Evolutionary conservation across 1,284 basidiomycete genomes (phyloP).

Genomic region (Baeospora myosura): DNA sequence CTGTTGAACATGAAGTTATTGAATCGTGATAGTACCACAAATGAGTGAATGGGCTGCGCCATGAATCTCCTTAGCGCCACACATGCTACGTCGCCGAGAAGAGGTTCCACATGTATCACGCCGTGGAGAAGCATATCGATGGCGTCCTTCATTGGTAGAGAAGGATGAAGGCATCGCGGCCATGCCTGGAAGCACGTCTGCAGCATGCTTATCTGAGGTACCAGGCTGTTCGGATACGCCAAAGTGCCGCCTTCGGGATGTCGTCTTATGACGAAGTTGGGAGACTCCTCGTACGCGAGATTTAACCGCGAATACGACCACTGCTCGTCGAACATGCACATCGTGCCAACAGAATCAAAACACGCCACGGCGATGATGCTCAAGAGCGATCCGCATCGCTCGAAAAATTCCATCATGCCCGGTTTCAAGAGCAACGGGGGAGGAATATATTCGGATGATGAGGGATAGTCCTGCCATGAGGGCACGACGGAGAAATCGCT

Average conservation of each 20-base stretch:
- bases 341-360: slow-evolving; percentile 62
- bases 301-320: slow-evolving; percentile 58
- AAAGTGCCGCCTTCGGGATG: slow-evolving; percentile 4
- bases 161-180: slow-evolving; percentile 70
- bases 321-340: slow-evolving; percentile 83
- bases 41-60: slow-evolving; percentile 49
- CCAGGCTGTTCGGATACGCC: slow-evolving; percentile 39
- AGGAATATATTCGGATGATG: slow-evolving; percentile 58
- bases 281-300: slow-evolving; percentile 56
- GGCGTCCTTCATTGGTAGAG: slow-evolving; percentile 51
- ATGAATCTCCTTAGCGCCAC: slow-evolving; percentile 72
- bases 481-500: slow-evolving; percentile 63
- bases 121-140: slow-evolving; percentile 80
- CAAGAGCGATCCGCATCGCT: slow-evolving; percentile 57
- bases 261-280: background rate
- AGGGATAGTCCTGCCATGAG: slow-evolving; percentile 58
- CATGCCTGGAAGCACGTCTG: slow-evolving; percentile 29
- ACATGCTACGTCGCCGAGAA: slow-evolving; percentile 63
- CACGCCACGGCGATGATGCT: slow-evolving; percentile 59
- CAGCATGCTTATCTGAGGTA: slow-evolving; percentile 45
- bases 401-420: slow-evolving; percentile 73
- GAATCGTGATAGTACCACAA: slow-evolving; percentile 64
- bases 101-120: slow-evolving; percentile 78
- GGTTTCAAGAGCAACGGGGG: slow-evolving; percentile 48
- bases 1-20: slow-evolving; percentile 74